Base-by-base conservation (phyloP, 805 yeast genomes). In the Saturnispora gosingensis region DNA sequence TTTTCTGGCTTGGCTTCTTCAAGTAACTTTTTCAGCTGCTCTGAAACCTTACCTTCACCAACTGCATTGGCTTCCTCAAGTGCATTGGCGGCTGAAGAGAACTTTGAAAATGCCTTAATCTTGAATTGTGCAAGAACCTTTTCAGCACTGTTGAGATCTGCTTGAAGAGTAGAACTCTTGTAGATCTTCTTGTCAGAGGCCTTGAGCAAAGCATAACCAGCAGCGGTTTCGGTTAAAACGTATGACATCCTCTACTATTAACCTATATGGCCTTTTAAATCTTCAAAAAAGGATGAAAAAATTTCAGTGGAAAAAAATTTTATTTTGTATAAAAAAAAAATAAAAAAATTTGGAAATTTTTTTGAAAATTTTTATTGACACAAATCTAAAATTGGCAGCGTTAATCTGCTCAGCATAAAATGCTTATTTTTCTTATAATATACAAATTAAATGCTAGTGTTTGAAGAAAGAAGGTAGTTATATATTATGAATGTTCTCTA, bases 181-280 rank as follows among this genome's bases (percentile, higher is more conserved):
- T 91, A 84, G 64, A 93, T 84, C 78, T 91, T 91, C 77, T 93
- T 93, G 78, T 93, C 98, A 58, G 96, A 84, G 53, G 97, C 96
- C 76, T 93, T 93, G 68, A 93, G 81, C 67, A 93, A 79, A 67
- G 99, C 99, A 71, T 93, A 93, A 67, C 99, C 99, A 49, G 99
- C 99, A 58, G 99, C 87, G 59, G 99, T 93, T 77, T 93, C 99
- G 55, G 98, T 86, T 69, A 91, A 81, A 66, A 91, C 89, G 79
- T 76, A 86, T 57, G 93, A 85, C 95, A 86, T 86, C 38, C 27
- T 40, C 43, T 40, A 38, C n/a, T 39, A 25, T 13, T 22, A 25
- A 46, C 25, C 22, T 24, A 28, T 43, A 27, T 43, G 9, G 27
- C 20, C 38, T 22, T 44, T 32, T 22, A 48, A 34, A 32, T 7